A percentile compares a stretch with the other conserved stretches of the same genome.
Conservation (phyloP, 495 filamentous ascomycete genomes). For the Cercophora scortea region DNA sequence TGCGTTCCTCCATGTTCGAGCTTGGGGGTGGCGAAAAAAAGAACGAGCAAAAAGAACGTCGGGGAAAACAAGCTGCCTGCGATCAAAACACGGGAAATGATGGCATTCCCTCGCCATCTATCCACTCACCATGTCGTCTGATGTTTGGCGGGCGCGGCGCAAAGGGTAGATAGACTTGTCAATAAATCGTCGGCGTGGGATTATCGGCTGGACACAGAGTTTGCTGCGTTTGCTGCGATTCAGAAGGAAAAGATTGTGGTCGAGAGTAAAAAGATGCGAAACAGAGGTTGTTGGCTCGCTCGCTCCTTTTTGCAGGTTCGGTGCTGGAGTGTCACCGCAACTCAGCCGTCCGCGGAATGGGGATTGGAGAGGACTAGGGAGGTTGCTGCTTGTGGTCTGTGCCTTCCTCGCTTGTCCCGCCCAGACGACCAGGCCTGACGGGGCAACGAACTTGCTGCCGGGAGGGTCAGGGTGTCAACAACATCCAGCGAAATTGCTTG, state of each 20-base stretch:
- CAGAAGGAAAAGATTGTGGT: constrained; percentile 4
- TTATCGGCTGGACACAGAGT: neutral
- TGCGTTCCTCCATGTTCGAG: neutral
- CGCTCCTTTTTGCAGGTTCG: constrained; percentile 9
- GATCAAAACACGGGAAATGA: neutral
- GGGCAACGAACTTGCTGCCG: constrained; percentile 25
- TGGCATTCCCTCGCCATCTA: neutral
- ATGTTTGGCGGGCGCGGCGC: neutral
- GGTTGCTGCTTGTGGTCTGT: constrained; percentile 12
- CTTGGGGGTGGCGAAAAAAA: neutral
- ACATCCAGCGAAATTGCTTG: neutral
- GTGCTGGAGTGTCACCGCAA: constrained; percentile 6
- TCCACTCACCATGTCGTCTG: constrained; percentile 13
- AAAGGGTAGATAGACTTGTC: neutral
- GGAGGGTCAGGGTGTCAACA: neutral
- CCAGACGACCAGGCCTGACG: constrained; percentile 12
- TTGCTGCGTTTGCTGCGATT: constrained; percentile 16
- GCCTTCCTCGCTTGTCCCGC: constrained; percentile 6
- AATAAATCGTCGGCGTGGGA: neutral
- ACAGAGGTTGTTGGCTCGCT: constrained; percentile 10
- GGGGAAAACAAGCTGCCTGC: too few relatives aligned
- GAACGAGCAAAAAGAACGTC: neutral
- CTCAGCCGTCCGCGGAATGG: neutral
- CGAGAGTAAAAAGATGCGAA: constrained; percentile 8
- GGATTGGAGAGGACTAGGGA: too few relatives aligned